phyloP scores from a whole-genome alignment of 257 asterid genomes.

The Solanum sparsipilum region DNA sequence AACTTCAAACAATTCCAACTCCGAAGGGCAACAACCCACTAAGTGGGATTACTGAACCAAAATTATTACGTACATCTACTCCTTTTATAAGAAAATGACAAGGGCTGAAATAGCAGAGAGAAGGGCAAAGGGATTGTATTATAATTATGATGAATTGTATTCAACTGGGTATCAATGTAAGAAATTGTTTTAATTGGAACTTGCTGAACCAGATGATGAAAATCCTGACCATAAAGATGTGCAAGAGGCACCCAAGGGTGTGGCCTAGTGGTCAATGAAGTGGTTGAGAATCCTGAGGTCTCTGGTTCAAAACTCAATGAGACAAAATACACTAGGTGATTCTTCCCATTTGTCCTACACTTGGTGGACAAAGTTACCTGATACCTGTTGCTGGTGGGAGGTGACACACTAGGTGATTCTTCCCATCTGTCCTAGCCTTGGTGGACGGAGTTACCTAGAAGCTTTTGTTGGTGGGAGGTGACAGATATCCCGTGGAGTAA shows the following conservation, averaged over 20 bases:
- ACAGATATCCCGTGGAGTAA: background rate
- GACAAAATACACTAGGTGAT: background rate
- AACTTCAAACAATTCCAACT: background rate
- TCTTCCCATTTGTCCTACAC: background rate
- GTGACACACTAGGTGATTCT: background rate
- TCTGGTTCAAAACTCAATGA: background rate
- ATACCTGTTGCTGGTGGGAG: background rate
- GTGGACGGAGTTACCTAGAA: background rate
- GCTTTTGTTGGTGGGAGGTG: background rate
- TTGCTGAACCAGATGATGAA: background rate
- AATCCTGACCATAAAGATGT: background rate
- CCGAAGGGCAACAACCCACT: background rate
- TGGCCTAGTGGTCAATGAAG: background rate
- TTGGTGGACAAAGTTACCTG: background rate
- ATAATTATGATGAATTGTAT: background rate
- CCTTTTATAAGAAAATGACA: background rate
- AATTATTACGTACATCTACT: background rate
- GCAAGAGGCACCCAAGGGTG: background rate
- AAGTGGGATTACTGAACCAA: background rate
- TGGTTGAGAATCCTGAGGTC: background rate
- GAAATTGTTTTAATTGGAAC: background rate
- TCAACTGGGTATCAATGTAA: background rate
- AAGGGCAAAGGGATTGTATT: background rate
- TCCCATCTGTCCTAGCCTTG: background rate
- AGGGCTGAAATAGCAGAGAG: background rate